Base-by-base conservation (phyloP, 192 early-diverging fungal species). In the Backusella psychrophila region DNA sequence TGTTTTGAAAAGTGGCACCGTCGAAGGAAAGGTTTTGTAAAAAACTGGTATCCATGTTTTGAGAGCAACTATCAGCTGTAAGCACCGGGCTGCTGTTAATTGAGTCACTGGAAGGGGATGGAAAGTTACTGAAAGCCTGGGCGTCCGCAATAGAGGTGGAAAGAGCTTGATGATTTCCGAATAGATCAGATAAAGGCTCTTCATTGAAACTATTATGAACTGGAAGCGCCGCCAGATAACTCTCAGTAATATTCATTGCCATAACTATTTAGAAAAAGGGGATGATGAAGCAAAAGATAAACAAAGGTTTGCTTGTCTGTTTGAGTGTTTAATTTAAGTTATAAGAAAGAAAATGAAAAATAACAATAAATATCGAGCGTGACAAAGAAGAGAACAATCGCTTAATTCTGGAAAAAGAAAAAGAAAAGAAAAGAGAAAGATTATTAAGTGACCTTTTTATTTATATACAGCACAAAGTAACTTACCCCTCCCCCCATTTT, bases 201-300 rank as follows among this genome's bases (percentile, higher is more conserved):
- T 63, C 56, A 63, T 63, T 63, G 26, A 63, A 63, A 63, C 23
- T 63, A 29, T 29, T 26, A 63, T 63, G 56, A 29, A 29, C 56
- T 14, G 56, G 56, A 63, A 29, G 56, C 9, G 56, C 1, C 26
- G 56, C 21, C 56, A 63, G 56, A 63, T 63, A 63, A 26, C 23
- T 63, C 29, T 63, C 56, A 63, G 56, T 63, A 63, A 63, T 63
- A 63, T 63, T 63, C 56, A 63, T 63, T 63, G 56, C 23, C 56
- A 63, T 63, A 14, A 23, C 21, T 63, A 63, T 63, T 63, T 63
- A 12, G 26, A 29, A 63, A 59, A 59, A 59, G 46, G 46, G 19
- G 46, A 4, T n/a, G 46, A 29, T 29, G 56, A 63, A 29, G 26
- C 8, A 59, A 59, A 23, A 21, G 8, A 23, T 6, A 63, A 26